phyloP scores from a whole-genome alignment of 257 asterid species.

The Petrea volubilis region DNA sequence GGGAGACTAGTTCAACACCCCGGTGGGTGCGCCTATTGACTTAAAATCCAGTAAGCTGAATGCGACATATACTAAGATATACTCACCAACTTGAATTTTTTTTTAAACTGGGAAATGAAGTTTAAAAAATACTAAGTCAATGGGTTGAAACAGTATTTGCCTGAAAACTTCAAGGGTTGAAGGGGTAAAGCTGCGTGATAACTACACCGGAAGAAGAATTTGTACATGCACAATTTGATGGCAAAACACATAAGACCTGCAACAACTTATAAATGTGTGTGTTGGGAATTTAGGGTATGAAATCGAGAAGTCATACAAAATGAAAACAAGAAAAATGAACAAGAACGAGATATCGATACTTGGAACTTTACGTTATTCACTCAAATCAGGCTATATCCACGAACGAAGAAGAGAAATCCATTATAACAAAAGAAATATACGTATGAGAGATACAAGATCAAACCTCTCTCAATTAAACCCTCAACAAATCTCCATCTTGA shows the following conservation, averaged over 20 bases:
- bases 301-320: no score
- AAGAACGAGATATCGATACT: no score
- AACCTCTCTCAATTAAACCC: no score
- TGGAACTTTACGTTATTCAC: no score
- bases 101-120: background rate
- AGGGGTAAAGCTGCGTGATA: conserved; percentile 1
- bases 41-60: background rate
- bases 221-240: background rate
- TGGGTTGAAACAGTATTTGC: background rate
- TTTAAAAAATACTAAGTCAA: conserved; percentile 2
- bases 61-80: conserved; percentile 5
- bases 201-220: background rate
- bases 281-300: no score
- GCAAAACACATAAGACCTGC: background rate
- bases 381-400: no score
- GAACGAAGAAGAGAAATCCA: no score
- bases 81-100: conserved; percentile 1
- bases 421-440: no score
- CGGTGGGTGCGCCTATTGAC: background rate
- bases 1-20: conserved; percentile 30
- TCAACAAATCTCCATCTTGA: no score
- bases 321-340: no score
- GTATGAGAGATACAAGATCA: no score
- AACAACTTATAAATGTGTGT: no score
- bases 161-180: conserved; percentile 20